Evolutionary conservation across 169 alveolate species (phyloP).

Genomic region (Plasmodium gonderi): DNA sequence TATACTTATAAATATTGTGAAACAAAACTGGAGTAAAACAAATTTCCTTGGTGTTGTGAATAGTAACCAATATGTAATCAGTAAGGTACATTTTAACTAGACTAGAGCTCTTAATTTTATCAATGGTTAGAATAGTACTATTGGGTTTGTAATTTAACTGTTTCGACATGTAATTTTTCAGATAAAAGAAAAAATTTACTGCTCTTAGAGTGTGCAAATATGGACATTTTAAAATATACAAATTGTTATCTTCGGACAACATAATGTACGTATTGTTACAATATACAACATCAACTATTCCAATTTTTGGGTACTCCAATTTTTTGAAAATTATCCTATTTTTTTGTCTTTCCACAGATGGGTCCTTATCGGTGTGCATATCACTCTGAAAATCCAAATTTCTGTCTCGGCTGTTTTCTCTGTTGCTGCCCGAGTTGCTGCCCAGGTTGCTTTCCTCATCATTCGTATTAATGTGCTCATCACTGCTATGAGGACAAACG

Average conservation of each 20-base stretch:
- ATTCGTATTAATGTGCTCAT: too few species aligned
- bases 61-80: constrained; percentile 41
- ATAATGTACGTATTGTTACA: constrained; percentile 59
- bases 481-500: too few species aligned
- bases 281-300: constrained; percentile 35
- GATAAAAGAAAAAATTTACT: constrained; percentile 38
- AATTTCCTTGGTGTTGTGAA: constrained; percentile 45
- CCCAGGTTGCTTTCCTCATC: too few species aligned
- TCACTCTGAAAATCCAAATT: too few species aligned
- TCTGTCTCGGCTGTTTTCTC: too few species aligned
- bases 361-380: too few species aligned
- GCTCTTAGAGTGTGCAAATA: constrained; percentile 37
- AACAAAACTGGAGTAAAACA: constrained; percentile 46
- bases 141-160: neutral
- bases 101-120: neutral
- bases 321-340: constrained; percentile 8
- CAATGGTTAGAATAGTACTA: neutral
- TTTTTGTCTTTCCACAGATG: neutral
- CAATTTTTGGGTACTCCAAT: constrained; percentile 16
- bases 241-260: constrained; percentile 44
- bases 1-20: constrained; percentile 36
- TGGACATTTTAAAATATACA: constrained; percentile 41
- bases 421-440: too few species aligned
- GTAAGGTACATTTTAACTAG: constrained; percentile 54
- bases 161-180: constrained; percentile 13